Conservation (phyloP, 306 rosid species). For the Oxytropis ochrocephala region DNA sequence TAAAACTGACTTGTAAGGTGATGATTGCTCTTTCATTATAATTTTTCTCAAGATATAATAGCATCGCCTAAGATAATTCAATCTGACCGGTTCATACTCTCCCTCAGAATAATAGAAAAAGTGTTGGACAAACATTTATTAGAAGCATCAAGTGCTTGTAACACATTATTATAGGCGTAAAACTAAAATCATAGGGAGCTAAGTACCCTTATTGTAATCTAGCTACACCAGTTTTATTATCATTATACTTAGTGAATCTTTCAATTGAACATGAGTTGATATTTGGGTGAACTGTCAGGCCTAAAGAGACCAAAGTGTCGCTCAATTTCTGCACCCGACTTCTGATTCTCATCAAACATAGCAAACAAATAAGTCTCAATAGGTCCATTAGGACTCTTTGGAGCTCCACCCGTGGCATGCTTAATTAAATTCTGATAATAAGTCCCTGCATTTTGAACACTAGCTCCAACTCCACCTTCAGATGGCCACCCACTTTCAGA, state of each 20-base stretch:
- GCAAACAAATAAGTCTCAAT: too few species aligned
- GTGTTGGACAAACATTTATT: neutral
- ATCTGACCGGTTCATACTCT: too few species aligned
- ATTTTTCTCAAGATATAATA: too few species aligned
- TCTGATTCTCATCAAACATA: constrained; percentile 46
- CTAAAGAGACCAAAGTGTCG: constrained; percentile 41
- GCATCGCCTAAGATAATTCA: too few species aligned
- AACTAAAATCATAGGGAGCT: neutral
- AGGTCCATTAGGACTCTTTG: too few species aligned
- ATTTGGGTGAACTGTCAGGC: constrained; percentile 37
- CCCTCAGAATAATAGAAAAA: too few species aligned
- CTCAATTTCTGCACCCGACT: constrained; percentile 19
- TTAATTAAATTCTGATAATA: too few species aligned
- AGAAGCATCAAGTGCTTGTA: neutral
- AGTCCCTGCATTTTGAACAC: too few species aligned
- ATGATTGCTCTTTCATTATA: too few species aligned
- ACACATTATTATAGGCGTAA: neutral
- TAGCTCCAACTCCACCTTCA: too few species aligned
- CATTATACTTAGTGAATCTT: neutral
- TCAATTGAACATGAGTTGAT: constrained; percentile 31
- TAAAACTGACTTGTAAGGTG: too few species aligned
- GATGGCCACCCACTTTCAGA: constrained; percentile 85
- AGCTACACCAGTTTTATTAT: neutral
- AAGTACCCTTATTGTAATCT: neutral
- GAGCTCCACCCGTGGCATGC: too few species aligned